Base-by-base conservation (phyloP, 495 filamentous ascomycete genomes). In the Chaetomidium leptoderma region DNA sequence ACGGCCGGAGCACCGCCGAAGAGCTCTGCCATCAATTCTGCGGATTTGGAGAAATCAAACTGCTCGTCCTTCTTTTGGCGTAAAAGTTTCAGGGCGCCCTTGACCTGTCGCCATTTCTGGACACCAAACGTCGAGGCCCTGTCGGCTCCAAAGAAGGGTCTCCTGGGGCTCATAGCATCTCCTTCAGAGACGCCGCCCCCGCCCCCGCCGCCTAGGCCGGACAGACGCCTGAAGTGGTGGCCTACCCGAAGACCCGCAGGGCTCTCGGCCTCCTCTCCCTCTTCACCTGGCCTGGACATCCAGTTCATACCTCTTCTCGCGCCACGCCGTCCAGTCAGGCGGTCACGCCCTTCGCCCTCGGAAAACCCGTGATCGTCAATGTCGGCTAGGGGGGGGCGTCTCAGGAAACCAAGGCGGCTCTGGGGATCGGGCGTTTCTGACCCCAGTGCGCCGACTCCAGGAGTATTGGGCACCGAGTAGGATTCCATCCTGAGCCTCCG, bases 21-120 rank as follows among this genome's bases (percentile, higher is more conserved):
- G 23, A 99, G 78, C 70, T 99, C 93, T 6, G 95, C 92, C 78
- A 99, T 88, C 29, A 99, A 78, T 67, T 99, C 95, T 19, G 93
- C 92, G 24, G 91, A 96, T 65, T 99, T 99, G 65, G 87, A 86
- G 70, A 91, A 89, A 71, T 99, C 93, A 46, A 96, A 85, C 49
- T 86, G 85, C 56, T 97, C 90, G 10, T 86, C 85, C 69, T 86
- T 95, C 64, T 85, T 89, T 66, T 88, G 86, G 4, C 89, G 89
- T 39, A 97, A 80, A 66, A 92, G 78, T 64, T 87, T 90, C 44
- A 98, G 69, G 0, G 89, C 88, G 39, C 87, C 85, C 70, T 95
- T 97, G 52, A 97, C 79, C 64, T 88, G 84, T 43, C 80, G 82
- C 92, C 92, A 97, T 75, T 86, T 87, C 58, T 91, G 86, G 27